Base-by-base conservation (phyloP, 306 rosid species). In the Gillenia trifoliata region DNA sequence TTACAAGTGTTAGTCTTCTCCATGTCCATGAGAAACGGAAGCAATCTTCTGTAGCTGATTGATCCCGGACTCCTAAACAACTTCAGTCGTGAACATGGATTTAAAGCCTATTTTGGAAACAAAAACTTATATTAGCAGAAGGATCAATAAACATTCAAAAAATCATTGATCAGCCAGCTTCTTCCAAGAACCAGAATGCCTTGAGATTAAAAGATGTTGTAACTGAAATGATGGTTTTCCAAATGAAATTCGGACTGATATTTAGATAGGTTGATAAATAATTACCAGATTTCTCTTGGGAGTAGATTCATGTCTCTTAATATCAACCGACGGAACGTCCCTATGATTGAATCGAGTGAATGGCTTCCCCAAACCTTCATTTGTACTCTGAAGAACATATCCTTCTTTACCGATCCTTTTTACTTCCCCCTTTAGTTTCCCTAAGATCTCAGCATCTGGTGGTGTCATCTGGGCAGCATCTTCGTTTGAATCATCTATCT, bases 31-130 rank as follows among this genome's bases (percentile, higher is more conserved):
- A 89, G 72, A 83, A 77, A 83, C 10, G 97, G 97, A 75, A 87
- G 96, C 85, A 88, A 41, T 80, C 97, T 88, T 78, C 82, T 79
- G 73, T 81, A 90, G 91, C 78, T 81, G 71, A 83, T 63, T 56
- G 93, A 85, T 25, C 88, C 89, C 16, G 86, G 80, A 66, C 73
- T 80, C 72, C 67, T 83, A 56, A 81, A 85, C 71, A 82, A 56
- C 77, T 88, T 85, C 67, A 81, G 43, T 73, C 70, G 83, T 64
- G 77, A 70, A 74, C 81, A 84, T 40, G 88, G 88, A 75, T 88
- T 79, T 50, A 85, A 61, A 68, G 74, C 83, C 96, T 90, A 81
- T 54, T 64, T 78, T 54, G 28, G 64, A 71, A 74, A 12, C 38
- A 69, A 64, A 69, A 40, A 34, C 57, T 11, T 23, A 49, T 28